Base-by-base conservation (phyloP, 805 yeast genomes). In the Lipomyces starkeyi region DNA sequence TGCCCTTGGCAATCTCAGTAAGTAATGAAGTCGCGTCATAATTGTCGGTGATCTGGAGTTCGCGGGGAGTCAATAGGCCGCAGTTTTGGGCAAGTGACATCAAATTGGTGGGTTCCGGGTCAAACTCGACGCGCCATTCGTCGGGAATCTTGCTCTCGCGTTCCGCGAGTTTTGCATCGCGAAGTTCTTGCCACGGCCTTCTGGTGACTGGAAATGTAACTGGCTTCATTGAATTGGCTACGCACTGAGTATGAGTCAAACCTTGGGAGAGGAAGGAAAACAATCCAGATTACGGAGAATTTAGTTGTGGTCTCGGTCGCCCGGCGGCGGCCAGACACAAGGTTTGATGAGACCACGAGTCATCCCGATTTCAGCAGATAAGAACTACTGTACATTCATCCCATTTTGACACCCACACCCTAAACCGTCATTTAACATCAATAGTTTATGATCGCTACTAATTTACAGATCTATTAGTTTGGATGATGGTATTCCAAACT, bases 61-160 rank as follows among this genome's bases (percentile, higher is more conserved):
- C 79, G 25, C 62, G 59, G 9, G 47, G 67, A 11, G 73, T 66
- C 60, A 76, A 63, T 25, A 75, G 54, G 6, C 72, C 72, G 53
- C 72, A 63, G 2, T 61, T 61, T 20, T 61, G 47, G 27, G 76
- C 73, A 54, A 73, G 64, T 35, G 60, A 43, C 29, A 67, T 55
- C 66, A 69, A 35, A 54, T 54, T 61, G 13, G 40, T 55, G 49
- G 35, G 64, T 27, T 43, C 34, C n/a, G 59, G 66, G 65, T 69
- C 71, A 27, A 69, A 66, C 32, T 35, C 54, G 35, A 69, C 59
- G 25, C 59, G 61, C 88, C 88, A 86, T 70, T 84, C 82, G 4
- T 72, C 68, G n/a, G 82, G 79, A 76, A 86, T 80, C 61, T 78
- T 77, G 3, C 79, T 72, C 63, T 85, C 82, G 74, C 87, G 80